Evolutionary conservation across 805 yeast species (phyloP), one percentile per base, ranked within the genome.

Genomic region (Schizosaccharomyces octosporus): DNA sequence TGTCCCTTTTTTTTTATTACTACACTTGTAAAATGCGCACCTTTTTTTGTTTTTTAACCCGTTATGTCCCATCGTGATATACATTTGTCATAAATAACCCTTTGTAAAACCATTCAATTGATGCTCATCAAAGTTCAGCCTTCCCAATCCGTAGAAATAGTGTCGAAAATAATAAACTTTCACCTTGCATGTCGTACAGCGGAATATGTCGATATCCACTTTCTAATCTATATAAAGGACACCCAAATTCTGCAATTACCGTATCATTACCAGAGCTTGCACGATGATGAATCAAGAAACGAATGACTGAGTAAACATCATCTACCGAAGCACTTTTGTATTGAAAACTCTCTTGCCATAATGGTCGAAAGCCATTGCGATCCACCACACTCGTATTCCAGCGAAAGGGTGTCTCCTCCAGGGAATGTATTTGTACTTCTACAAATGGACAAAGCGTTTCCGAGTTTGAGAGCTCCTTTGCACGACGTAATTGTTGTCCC

Each of bases 261-360:
- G 66, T 64, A 24, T 69, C 72, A 9, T 68, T 73, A 13, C 68
- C 60, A 17, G 62, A 62, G 36, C 64, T 67, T 5, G 75, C 70
- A 74, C 67, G 21, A 75, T 68, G 7, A 74, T 62, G 65, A 73
- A 74, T 3, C 68, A 67, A 54, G 73, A 72, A 27, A 67, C 71
- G 24, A 76, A 64, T 83, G 80, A 97, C 97, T 90, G 5, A 77
- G 71, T 0, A 97, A 97, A 67, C 85, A 87, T 72, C 86, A 87
- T 0, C 97, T 97, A 71, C 89, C 88, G 60, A 80, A 81, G 5
- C 70, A 68, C 0, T 84, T 77, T 0, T 66, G 62, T 2, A 68
- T 63, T 0, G 79, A 72, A 43, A 67, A 61, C 61, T 55, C 43
- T 21, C 61, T 58, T 6, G 63, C 61, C 48, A 54, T 59, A 27